Evolutionary conservation across 2,329 filamentous ascomycete species (phyloP).

Genomic region (Fusarium verrucosum): DNA sequence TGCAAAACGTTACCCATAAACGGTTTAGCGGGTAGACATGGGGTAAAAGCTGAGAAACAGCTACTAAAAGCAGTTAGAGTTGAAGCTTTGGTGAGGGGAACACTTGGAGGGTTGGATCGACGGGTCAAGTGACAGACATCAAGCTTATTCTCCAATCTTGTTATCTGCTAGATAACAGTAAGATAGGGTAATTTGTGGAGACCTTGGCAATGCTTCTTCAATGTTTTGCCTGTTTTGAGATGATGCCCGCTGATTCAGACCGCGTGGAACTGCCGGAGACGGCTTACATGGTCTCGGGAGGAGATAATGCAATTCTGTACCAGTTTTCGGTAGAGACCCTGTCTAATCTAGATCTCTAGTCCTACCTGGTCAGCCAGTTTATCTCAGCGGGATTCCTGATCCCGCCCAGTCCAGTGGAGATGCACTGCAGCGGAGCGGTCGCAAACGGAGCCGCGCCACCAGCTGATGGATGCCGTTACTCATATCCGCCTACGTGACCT

Average conservation of each 20-base stretch:
- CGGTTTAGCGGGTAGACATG: conserved; percentile 21
- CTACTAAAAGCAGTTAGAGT: conserved; percentile 30
- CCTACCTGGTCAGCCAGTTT: not conserved
- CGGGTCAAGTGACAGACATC: conserved; percentile 14
- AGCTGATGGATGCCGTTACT: conserved; percentile 5
- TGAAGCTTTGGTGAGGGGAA: not conserved
- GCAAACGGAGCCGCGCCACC: conserved; percentile 21
- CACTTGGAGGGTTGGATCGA: not conserved
- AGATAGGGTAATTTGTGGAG: conserved; percentile 28
- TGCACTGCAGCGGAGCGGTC: conserved; percentile 23
- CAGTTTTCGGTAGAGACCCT: conserved; percentile 13
- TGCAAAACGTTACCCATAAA: conserved; percentile 37
- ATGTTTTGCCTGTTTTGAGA: conserved; percentile 28
- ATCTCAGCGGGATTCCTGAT: conserved; percentile 6
- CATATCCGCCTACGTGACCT: not conserved
- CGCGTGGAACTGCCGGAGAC: conserved; percentile 20
- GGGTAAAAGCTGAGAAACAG: conserved; percentile 34
- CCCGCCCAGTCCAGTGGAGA: conserved; percentile 28
- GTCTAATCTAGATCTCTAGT: not conserved
- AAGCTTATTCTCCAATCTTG: not conserved
- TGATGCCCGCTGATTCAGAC: not conserved
- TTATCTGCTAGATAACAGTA: conserved; percentile 6
- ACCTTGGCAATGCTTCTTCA: not conserved
- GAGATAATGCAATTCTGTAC: conserved; percentile 21
- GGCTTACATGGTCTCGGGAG: not conserved